Evolutionary conservation across 306 rosid genomes (phyloP).

Genomic region (Lablab purpureus): DNA sequence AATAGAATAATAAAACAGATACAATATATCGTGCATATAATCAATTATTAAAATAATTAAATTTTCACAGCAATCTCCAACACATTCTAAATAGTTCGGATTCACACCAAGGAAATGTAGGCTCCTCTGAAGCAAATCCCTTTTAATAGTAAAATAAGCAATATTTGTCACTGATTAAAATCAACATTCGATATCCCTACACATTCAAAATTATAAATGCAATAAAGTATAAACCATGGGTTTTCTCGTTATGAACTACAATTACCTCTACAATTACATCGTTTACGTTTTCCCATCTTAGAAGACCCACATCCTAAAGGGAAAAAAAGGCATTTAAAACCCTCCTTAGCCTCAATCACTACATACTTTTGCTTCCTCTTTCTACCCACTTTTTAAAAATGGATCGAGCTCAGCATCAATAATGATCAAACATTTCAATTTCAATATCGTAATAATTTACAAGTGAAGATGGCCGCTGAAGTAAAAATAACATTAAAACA

Average conservation of each 20-base stretch:
- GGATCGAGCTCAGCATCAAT: constrained; percentile 15
- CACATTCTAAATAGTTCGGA: neutral
- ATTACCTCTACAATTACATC: neutral
- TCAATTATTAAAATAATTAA: too few species aligned
- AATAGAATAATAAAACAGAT: too few species aligned
- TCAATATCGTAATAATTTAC: constrained; percentile 42
- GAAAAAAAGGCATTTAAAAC: neutral
- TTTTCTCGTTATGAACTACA: neutral
- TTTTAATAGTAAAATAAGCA: neutral
- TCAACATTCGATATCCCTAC: too few species aligned
- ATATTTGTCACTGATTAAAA: neutral
- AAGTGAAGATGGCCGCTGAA: constrained; percentile 15
- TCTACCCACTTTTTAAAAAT: constrained; percentile 3
- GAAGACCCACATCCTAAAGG: neutral
- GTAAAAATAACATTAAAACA: neutral
- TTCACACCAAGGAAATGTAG: neutral
- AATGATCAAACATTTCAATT: constrained; percentile 32
- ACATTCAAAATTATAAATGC: neutral
- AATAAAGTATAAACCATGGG: neutral
- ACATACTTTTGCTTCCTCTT: neutral
- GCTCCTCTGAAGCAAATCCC: neutral
- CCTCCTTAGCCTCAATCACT: constrained; percentile 14
- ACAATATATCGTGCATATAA: too few species aligned
- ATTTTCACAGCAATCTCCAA: too few species aligned
- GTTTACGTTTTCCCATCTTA: neutral